Conservation (phyloP, 805 yeast species). For the Candida multigemmis region DNA sequence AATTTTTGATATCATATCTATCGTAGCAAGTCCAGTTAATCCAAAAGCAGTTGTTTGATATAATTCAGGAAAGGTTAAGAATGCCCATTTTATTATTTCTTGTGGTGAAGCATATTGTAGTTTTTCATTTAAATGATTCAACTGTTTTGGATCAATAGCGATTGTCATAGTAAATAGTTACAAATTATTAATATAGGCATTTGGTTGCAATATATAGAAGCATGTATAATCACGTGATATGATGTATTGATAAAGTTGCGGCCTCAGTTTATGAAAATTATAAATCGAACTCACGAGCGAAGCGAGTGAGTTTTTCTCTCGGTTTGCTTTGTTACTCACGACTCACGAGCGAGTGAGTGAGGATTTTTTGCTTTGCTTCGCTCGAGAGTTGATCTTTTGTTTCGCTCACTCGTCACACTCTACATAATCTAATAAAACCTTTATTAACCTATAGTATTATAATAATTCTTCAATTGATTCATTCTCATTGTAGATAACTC, state of each 20-base stretch:
- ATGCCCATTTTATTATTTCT: constrained; percentile 75
- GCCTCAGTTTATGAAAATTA: background rate
- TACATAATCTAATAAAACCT: too few species aligned
- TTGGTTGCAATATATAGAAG: background rate
- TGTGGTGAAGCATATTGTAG: constrained; percentile 53
- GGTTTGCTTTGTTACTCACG: too few species aligned
- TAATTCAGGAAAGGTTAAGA: constrained; percentile 71
- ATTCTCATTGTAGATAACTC: constrained; percentile 3
- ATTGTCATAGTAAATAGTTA: constrained; percentile 1
- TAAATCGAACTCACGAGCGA: background rate
- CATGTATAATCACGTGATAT: background rate
- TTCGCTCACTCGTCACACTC: too few species aligned
- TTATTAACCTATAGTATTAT: too few species aligned
- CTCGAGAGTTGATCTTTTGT: too few species aligned
- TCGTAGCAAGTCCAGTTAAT: constrained; percentile 79
- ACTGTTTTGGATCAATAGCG: constrained; percentile 38
- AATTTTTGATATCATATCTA: constrained; percentile 64
- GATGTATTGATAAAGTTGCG: background rate
- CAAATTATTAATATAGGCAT: background rate
- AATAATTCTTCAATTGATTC: constrained; percentile 6
- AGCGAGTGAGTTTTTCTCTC: background rate
- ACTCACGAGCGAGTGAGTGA: too few species aligned
- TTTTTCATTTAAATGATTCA: constrained; percentile 57
- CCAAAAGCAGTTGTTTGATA: constrained; percentile 96
- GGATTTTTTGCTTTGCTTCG: too few species aligned